Evolutionary conservation across 2,329 filamentous ascomycete species (phyloP).

Genomic region (Arthroderma sp.): DNA sequence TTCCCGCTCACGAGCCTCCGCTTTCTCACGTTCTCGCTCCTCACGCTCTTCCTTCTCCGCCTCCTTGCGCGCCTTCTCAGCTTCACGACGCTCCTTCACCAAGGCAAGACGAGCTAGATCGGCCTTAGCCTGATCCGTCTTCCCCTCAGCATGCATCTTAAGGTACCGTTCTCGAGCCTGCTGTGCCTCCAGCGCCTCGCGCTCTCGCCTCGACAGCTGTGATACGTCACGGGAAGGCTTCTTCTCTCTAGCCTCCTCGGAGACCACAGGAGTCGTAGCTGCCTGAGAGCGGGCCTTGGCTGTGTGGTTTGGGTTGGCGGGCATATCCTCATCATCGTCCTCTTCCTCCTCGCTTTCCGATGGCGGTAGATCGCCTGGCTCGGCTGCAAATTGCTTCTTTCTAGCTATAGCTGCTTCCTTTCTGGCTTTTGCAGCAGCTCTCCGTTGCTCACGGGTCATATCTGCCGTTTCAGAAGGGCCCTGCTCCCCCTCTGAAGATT

Average conservation of each 20-base stretch:
- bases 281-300: conserved; percentile 57
- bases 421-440: conserved; percentile 73
- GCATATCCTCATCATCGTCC: conserved; percentile 34
- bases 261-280: conserved; percentile 45
- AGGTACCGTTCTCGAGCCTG: conserved; percentile 82
- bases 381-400: conserved; percentile 56
- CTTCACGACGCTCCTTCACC: conserved; percentile 75
- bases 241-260: conserved; percentile 22
- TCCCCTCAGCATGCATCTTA: conserved; percentile 84
- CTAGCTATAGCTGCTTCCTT: conserved; percentile 79
- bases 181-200: conserved; percentile 71
- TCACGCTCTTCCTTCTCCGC: conserved; percentile 49
- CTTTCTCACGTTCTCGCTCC: conserved; percentile 25
- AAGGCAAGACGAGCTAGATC: conserved; percentile 72
- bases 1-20: conserved; percentile 25
- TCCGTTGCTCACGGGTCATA: conserved; percentile 75
- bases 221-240: conserved; percentile 32
- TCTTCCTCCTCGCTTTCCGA: conserved; percentile 45
- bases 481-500: conserved; percentile 35
- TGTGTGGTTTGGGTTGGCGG: conserved; percentile 81
- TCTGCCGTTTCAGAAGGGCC: conserved; percentile 36
- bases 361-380: conserved; percentile 75
- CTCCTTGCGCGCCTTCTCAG: conserved; percentile 69
- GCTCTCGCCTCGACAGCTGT: conserved; percentile 53
- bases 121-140: conserved; percentile 88